Evolutionary conservation across 768 basidiomycete genomes (phyloP), one percentile per base, ranked within the genome.

Genomic region (Tricholomella constricta): DNA sequence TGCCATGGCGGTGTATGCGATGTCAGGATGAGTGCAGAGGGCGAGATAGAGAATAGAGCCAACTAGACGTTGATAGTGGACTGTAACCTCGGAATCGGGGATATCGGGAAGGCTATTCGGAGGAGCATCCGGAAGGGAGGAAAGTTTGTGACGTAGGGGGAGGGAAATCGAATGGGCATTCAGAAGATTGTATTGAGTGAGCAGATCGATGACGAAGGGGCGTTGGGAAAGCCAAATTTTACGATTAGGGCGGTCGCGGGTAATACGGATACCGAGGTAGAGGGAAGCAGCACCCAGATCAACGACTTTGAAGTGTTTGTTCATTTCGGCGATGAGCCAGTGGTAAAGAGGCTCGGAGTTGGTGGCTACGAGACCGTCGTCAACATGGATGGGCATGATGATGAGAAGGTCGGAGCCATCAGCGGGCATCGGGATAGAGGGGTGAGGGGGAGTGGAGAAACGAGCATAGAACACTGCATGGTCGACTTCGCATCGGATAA

Each of bases 21-120:
- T 62, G 36, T 79, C 71, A 0, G 74, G 73, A 2, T 63, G 60
- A 2, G 73, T 72, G 4, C 61, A 62, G 3, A 71, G 50, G 2
- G 71, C 58, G 0, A 71, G 51, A 48, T 70, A 72, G 10, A 64
- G 65, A 0, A 72, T 31, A n/a, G n/a, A n/a, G n/a, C n/a, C n/a
- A n/a, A n/a, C n/a, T n/a, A n/a, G n/a, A n/a, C n/a, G n/a, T n/a
- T n/a, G n/a, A n/a, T n/a, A n/a, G n/a, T n/a, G n/a, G n/a, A n/a
- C 1, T 32, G 62, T 52, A 1, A 34, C 20, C n/a, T n/a, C n/a
- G n/a, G n/a, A n/a, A 25, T 64, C 59, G 22, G 11, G 1, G 15
- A 62, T 52, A n/a, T 52, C 48, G 4, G 60, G 61, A 0, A 65
- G 9, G 4, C 22, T 14, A 26, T 53, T 53, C 3, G 36, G 20